A percentile compares a stretch with the other conserved stretches of the same genome.
Evolutionary conservation across 2,329 filamentous ascomycete species (phyloP).

Genomic region (Coleophoma eucalyptorum): DNA sequence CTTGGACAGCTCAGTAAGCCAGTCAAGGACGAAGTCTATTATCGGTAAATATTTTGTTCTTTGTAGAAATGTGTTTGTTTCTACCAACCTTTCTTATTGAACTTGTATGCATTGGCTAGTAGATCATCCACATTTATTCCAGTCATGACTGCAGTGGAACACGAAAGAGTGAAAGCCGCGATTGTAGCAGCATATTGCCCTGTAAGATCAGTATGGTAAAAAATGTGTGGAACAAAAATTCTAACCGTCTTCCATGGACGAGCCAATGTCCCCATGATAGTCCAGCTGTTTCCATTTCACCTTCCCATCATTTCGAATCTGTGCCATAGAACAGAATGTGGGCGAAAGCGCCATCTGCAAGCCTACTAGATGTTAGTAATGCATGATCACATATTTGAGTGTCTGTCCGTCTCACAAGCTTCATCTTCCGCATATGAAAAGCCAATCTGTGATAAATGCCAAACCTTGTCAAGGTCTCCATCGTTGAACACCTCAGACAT

Average conservation of each 20-base stretch:
- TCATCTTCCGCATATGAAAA: slow-evolving; percentile 67
- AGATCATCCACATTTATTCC: slow-evolving; percentile 65
- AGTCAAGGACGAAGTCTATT: slow-evolving; percentile 56
- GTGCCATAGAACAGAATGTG: slow-evolving; percentile 53
- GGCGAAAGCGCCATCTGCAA: slow-evolving; percentile 59
- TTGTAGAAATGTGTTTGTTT: background rate
- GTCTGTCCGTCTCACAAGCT: slow-evolving; percentile 47
- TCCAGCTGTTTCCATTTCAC: slow-evolving; percentile 55
- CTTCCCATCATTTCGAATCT: slow-evolving; percentile 54
- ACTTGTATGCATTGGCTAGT: slow-evolving; percentile 54
- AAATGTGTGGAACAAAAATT: too few relatives aligned
- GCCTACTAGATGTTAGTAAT: slow-evolving; percentile 32
- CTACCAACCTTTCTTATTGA: slow-evolving; percentile 20
- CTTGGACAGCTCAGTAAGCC: slow-evolving; percentile 63
- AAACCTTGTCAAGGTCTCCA: slow-evolving; percentile 60
- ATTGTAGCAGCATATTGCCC: slow-evolving; percentile 54
- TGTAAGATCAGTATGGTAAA: slow-evolving; percentile 19
- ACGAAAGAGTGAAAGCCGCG: slow-evolving; percentile 54
- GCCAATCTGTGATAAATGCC: slow-evolving; percentile 70
- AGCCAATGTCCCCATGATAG: slow-evolving; percentile 45
- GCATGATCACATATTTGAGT: background rate
- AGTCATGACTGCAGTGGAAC: slow-evolving; percentile 41
- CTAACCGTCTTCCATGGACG: slow-evolving; percentile 37
- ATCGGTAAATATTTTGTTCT: slow-evolving; percentile 1
- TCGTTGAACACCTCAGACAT: slow-evolving; percentile 67